These are phyloP conservation scores for Boletellus ananiceps DNA, from an alignment of 768 basidiomycete species.

Conservation along the genomic window DNA sequence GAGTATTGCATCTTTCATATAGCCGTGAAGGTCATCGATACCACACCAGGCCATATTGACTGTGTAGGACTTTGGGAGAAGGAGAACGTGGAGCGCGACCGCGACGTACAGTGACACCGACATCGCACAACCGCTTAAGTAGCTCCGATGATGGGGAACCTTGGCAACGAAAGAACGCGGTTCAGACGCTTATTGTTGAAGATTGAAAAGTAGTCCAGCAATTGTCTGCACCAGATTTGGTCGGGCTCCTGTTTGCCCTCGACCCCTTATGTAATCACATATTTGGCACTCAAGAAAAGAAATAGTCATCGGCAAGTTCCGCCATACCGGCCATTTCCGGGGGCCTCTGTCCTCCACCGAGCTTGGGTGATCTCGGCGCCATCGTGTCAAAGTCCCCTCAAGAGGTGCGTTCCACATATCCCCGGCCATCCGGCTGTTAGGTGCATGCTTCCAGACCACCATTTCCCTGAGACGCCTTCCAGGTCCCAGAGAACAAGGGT, in stretches of 20 bases:
- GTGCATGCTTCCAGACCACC: not conserved
- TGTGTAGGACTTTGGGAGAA: not conserved
- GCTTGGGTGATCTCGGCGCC: conserved; percentile 2
- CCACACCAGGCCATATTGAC: conserved; percentile 26
- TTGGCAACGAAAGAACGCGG: conserved; percentile 19
- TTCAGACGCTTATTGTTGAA: conserved; percentile 17
- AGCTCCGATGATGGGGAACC: conserved; percentile 3
- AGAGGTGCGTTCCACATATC: conserved; percentile 27
- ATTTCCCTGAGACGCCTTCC: conserved; percentile 3
- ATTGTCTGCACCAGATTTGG: conserved; percentile 8
- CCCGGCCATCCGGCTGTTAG: not conserved
- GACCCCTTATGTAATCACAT: too few species aligned
- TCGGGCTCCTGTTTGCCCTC: too few species aligned
- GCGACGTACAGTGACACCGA: not conserved
- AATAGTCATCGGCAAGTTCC: conserved; percentile 24
- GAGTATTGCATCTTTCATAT: conserved; percentile 32
- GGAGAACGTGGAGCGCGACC: not conserved
- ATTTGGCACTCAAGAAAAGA: too few species aligned
- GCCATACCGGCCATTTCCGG: conserved; percentile 19
- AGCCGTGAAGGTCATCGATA: conserved; percentile 32
- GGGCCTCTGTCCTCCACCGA: not conserved
- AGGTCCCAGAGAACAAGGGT: conserved; percentile 14
- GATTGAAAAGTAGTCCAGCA: not conserved
- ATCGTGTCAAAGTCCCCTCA: conserved; percentile 21
- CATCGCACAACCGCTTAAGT: conserved; percentile 17